Evolutionary conservation across 2,329 filamentous ascomycete genomes (phyloP).

Genomic region (Venturia effusa): DNA sequence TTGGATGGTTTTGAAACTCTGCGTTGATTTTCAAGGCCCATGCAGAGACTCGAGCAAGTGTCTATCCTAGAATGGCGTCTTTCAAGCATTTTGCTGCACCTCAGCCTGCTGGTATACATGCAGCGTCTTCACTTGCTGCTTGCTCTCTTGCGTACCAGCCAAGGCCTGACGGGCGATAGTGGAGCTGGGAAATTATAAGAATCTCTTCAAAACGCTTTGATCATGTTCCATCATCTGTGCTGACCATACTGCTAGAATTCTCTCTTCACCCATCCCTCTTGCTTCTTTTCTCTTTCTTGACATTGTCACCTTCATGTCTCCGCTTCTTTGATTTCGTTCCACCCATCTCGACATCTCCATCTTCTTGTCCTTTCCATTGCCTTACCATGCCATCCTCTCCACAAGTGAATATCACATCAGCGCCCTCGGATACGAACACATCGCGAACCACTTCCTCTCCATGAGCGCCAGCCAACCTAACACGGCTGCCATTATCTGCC

Average conservation of each 20-base stretch:
- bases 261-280: neutral
- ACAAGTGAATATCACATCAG: constrained; percentile 32
- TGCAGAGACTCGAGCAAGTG: no score
- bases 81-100: neutral
- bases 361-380: constrained; percentile 24
- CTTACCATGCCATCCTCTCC: constrained; percentile 38
- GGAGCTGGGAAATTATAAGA: neutral
- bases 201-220: neutral
- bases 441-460: constrained; percentile 39
- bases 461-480: constrained; percentile 30
- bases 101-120: neutral
- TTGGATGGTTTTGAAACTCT: neutral
- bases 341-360: constrained; percentile 11
- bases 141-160: neutral
- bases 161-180: neutral
- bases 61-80: neutral
- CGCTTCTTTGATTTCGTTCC: constrained; percentile 3
- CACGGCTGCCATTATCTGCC: neutral
- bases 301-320: neutral
- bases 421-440: constrained; percentile 23
- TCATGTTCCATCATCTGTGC: neutral
- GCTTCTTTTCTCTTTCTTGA: constrained; percentile 5
- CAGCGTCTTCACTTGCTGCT: neutral
- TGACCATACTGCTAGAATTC: neutral
- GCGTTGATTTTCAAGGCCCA: no score